A percentile compares a stretch with the other conserved stretches of the same genome.
Conservation (phyloP, 2,329 filamentous ascomycete genomes). For the Cytospora paraplurivora region DNA sequence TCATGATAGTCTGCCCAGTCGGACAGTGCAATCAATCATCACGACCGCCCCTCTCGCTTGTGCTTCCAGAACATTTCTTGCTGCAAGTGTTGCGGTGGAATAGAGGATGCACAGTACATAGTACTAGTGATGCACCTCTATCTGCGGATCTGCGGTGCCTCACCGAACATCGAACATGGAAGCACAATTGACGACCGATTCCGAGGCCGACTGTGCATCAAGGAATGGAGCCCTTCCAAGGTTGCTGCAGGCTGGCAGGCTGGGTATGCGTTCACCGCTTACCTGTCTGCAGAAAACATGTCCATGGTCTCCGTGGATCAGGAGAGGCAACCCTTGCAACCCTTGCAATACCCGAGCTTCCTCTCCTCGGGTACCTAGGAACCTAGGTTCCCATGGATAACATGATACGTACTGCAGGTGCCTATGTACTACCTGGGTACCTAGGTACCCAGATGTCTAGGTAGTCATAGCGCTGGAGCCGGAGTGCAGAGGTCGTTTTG, state of each 20-base stretch:
- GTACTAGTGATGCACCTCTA: slow-evolving; percentile 1
- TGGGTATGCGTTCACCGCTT: neutral
- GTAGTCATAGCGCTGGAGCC: too few relatives aligned
- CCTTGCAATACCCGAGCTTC: neutral
- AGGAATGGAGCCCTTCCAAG: neutral
- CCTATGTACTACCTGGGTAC: too few relatives aligned
- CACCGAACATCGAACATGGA: neutral
- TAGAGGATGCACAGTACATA: neutral
- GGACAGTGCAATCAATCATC: neutral
- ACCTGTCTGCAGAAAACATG: neutral
- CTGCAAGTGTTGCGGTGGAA: neutral
- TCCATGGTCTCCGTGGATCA: neutral
- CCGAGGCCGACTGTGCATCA: neutral
- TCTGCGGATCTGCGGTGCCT: neutral
- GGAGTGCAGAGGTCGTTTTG: too few relatives aligned
- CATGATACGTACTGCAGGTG: too few relatives aligned
- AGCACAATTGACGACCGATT: neutral
- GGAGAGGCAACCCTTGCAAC: neutral
- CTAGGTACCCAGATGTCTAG: too few relatives aligned
- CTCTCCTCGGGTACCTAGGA: too few relatives aligned
- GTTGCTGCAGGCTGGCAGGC: neutral
- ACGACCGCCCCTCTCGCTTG: neutral
- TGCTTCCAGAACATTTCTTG: neutral
- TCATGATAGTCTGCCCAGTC: neutral
- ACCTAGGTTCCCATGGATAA: too few relatives aligned